Evolutionary conservation across 2,329 filamentous ascomycete genomes (phyloP), one percentile per base, ranked within the genome.

Genomic region (Sclerotinia subarctica): DNA sequence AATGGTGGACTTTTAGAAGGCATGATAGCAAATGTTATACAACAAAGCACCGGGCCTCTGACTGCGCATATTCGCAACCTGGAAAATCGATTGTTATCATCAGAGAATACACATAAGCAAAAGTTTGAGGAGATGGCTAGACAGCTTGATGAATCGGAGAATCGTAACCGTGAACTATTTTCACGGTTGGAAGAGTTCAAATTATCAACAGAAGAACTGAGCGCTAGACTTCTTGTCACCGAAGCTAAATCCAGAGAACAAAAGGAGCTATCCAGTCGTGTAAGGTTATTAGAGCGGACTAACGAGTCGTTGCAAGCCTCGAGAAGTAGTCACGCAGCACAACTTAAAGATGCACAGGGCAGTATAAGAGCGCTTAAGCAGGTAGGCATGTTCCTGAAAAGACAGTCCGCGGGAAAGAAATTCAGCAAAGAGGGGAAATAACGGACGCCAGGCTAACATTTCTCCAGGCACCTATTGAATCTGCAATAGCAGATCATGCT

Each of bases 1-100:
- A 62, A 53, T 62, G 64, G 64, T n/a, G 56, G 64, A 3, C 49
- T 67, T 26, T 13, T 67, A 29, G 64, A 67, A 24, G 46, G 21
- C 8, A 62, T 67, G 44, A 62, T 67, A 21, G 56, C 56, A 49
- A 62, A 53, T 32, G 64, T 35, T n/a, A 32, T 67, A 46, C 46
- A 52, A 7, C 46, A 52, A 35, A 67, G 32, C 3, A 51, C 24
- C 1, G 64, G 49, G 2, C 42, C 35, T 6, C 46, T 67, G 26
- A 29, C 32, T 52, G 47, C 32, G 24, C 64, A 67, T 49, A 44
- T 67, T 19, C 17, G 35, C 13, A 32, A 32, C 38, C 17, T 67
- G 15, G 44, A 67, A 17, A 38, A 1, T 13, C 64, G 56, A n/a
- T n/a, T 67, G 4, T 2, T 52, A 21, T 24, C n/a, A 13, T 67